A percentile compares a stretch with the other conserved stretches of the same genome.
These are phyloP conservation scores for Epithemia pelagica DNA, from an alignment of 108 stramenopile genomes.

Conservation along the genomic window DNA sequence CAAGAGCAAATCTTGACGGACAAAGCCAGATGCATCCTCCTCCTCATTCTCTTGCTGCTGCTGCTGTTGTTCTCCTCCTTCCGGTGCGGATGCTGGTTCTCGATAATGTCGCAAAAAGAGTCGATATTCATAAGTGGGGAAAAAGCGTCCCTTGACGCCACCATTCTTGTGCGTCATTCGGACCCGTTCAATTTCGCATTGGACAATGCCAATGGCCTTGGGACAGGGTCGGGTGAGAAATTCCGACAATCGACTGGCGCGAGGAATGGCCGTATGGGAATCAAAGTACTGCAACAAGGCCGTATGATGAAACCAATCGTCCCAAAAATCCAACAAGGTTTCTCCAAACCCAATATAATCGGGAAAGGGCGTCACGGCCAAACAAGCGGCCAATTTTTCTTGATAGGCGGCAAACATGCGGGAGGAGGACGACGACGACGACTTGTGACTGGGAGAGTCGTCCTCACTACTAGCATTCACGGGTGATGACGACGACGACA, in stretches of 20 bases:
- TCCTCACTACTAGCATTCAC: background rate
- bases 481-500: background rate
- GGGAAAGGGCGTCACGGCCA: background rate
- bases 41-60: conserved; percentile 12
- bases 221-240: conserved; percentile 77
- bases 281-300: conserved; percentile 64
- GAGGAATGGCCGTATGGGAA: conserved; percentile 61
- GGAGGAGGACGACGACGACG: conserved; percentile 10
- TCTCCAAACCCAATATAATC: conserved; percentile 53
- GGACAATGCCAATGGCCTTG: conserved; percentile 68
- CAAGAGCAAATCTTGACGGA: conserved; percentile 56
- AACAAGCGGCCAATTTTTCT: background rate
- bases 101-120: conserved; percentile 67
- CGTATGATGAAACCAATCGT: conserved; percentile 58
- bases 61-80: background rate
- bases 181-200: conserved; percentile 82
- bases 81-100: background rate
- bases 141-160: conserved; percentile 62
- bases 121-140: conserved; percentile 78
- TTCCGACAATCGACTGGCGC: conserved; percentile 43
- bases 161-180: conserved; percentile 39
- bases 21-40: conserved; percentile 6
- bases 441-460: conserved; percentile 19
- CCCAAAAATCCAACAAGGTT: conserved; percentile 80
- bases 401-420: conserved; percentile 4